Base-by-base conservation (phyloP, 129 eudicot species). In the Flaveria robusta region DNA sequence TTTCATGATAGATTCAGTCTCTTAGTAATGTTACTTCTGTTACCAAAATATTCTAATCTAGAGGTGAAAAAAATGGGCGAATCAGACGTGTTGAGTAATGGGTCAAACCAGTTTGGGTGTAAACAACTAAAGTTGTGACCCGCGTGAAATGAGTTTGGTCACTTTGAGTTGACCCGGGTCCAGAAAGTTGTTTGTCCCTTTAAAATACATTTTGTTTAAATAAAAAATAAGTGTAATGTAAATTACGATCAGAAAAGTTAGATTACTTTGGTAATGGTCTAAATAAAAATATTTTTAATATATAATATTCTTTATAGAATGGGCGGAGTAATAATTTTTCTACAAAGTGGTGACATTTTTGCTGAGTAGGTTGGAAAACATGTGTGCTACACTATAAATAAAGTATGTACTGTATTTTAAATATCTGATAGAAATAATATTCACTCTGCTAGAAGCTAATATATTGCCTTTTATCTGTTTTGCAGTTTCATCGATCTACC, bases 401-500 rank as follows among this genome's bases (percentile, higher is more conserved):
- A 5, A 34, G 39, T 5, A 34, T 34, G 39, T 5, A 34, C 39
- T 34, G 39, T 5, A 34, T 34, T 34, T 34, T 34, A 34, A 34
- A 34, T 4, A 34, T 34, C 4, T 34, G 39, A 34, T 34, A 34
- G 39, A 34, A 34, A 34, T 34, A 51, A 11, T 13, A 11, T 10
- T 56, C 29, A 56, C 12, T 22, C 12, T 2, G 9, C 29, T 22
- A 56, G 31, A 56, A 9, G 64, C 64, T 9, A 20, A 9, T 56
- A 3, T 2, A 9, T 59, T 23, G 24, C 39, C 3, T 0, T 3
- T 59, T 7, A 20, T 74, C 52, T 39, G 65, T 45, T 60, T 81
- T 84, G 88, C 88, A 91, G 97, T 72, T 91, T 91, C 78, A 74
- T 91, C 37, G 97, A 91, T 82, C 92, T 91, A 59, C 97, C 97